A percentile compares a stretch with the other conserved stretches of the same genome.
Evolutionary conservation across 768 basidiomycete species (phyloP).

Genomic region (Hericium alpestre): DNA sequence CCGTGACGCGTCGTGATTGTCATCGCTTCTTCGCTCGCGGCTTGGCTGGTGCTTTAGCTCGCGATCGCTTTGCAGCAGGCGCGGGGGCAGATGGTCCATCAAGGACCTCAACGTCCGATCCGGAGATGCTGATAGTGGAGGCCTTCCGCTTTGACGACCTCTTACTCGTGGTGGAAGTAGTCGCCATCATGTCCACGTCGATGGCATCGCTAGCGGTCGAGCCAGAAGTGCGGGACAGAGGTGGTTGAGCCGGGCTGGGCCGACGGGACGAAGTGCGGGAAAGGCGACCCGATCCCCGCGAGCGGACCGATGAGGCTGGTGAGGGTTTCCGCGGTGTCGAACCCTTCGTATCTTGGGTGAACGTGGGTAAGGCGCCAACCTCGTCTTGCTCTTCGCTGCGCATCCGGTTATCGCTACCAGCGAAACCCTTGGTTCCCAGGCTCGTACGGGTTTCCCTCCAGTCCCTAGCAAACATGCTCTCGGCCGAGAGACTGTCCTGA

Average conservation of each 20-base stretch:
- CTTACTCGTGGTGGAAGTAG: slow-evolving; percentile 12
- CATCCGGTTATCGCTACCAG: slow-evolving; percentile 3
- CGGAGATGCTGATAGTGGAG: slow-evolving; percentile 17
- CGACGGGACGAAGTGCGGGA: slow-evolving; percentile 21
- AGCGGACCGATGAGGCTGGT: slow-evolving; percentile 41
- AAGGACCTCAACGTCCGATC: slow-evolving; percentile 20
- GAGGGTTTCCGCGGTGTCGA: slow-evolving; percentile 31
- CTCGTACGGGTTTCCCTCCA: slow-evolving; percentile 64
- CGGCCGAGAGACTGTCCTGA: slow-evolving; percentile 52
- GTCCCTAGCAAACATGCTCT: slow-evolving; percentile 61
- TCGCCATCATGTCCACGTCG: slow-evolving; percentile 27
- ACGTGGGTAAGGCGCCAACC: slow-evolving; percentile 18
- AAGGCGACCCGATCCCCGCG: slow-evolving; percentile 23
- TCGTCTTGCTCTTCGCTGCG: slow-evolving; percentile 22
- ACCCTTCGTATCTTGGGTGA: slow-evolving; percentile 15
- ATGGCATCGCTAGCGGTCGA: slow-evolving; percentile 23
- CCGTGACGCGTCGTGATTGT: background rate
- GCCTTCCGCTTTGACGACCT: slow-evolving; percentile 40
- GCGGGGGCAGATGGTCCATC: slow-evolving; percentile 14
- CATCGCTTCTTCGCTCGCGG: slow-evolving; percentile 16
- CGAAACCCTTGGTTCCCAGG: slow-evolving; percentile 24
- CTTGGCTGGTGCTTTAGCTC: slow-evolving; percentile 15
- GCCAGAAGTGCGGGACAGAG: slow-evolving; percentile 22
- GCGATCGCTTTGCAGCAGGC: slow-evolving; percentile 15
- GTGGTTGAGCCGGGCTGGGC: slow-evolving; percentile 38